Evolutionary conservation across 1,284 basidiomycete species (phyloP), one percentile per base, ranked within the genome.

Genomic region (Wallemia mellicola): DNA sequence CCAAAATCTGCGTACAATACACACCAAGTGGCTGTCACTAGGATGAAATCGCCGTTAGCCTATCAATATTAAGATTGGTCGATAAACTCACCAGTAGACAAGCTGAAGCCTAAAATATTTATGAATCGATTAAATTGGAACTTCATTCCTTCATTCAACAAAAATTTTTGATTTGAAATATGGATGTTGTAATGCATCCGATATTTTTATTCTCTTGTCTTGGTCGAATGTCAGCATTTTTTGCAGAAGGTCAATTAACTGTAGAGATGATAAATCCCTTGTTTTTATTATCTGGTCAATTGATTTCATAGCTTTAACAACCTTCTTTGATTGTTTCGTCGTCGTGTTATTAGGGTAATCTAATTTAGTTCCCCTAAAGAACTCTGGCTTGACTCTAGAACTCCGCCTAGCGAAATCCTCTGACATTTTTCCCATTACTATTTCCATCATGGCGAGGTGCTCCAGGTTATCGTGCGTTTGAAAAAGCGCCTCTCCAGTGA

Each of bases 401-500:
- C 73, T 74, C 59, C 69, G 69, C 24, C 72, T 68, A 1, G 71
- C 64, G 69, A 92, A 88, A 2, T 81, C 79, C 56, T 82, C 79
- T 0, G 91, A 88, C 81, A 98, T 91, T 71, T 82, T 83, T 62
- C 92, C 94, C 80, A 98, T 92, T 30, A 98, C 94, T 64, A 85
- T 81, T 71, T 98, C 91, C 94, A 99, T 99, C 94, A 98, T 99
- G 54, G 94, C 94, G 5, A 99, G 79, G 70, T 99, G 94, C 68
- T 98, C 94, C 14, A 98, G 77, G 69, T 98, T 98, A 72, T 98
- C 92, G 68, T 96, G 92, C 0, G 94, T 98, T 71, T 98, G 94
- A 74, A 96, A 99, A 28, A 98, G 76, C 2, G 94, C 94, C 56
- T 92, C 81, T 30, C 94, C 94, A 1, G 94, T 99, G 72, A 82